phyloP scores from a whole-genome alignment of 192 early-diverging fungal genomes.

The Umbelopsis sp. region DNA sequence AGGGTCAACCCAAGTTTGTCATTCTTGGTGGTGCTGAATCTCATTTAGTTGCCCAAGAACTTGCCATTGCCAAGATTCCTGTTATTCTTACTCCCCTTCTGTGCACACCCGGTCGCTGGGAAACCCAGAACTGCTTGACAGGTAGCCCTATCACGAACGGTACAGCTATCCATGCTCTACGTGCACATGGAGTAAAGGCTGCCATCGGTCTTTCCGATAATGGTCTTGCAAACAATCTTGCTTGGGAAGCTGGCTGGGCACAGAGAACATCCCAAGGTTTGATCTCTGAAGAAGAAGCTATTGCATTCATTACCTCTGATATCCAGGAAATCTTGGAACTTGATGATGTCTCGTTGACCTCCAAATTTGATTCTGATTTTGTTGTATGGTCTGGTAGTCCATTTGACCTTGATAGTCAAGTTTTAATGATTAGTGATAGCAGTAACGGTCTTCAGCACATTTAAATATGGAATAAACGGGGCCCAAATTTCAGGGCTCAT shows the following conservation, averaged over 20 bases:
- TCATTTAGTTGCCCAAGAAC: constrained; percentile 57
- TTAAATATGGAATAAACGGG: neutral
- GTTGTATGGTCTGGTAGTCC: constrained; percentile 66
- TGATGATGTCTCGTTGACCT: constrained; percentile 18
- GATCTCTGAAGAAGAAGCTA: constrained; percentile 62
- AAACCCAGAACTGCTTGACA: constrained; percentile 59
- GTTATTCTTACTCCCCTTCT: constrained; percentile 65
- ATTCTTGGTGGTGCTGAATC: constrained; percentile 73
- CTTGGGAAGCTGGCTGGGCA: constrained; percentile 81
- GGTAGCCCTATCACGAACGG: constrained; percentile 52
- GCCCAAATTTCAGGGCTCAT: neutral
- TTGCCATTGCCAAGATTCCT: constrained; percentile 56
- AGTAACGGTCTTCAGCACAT: constrained; percentile 24
- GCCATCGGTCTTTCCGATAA: constrained; percentile 54
- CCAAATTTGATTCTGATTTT: constrained; percentile 51
- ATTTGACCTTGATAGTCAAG: constrained; percentile 58
- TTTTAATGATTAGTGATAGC: constrained; percentile 57
- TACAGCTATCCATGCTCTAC: constrained; percentile 55
- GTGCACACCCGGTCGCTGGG: constrained; percentile 65
- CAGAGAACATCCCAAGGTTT: constrained; percentile 37
- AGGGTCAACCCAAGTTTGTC: constrained; percentile 45
- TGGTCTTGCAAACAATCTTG: constrained; percentile 60
- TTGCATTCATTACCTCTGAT: constrained; percentile 71
- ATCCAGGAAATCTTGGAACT: constrained; percentile 68
- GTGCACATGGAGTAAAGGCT: constrained; percentile 62